A percentile compares a stretch with the other conserved stretches of the same genome.
phyloP scores from a whole-genome alignment of 495 filamentous ascomycete species.

The Xanthoparmelia taractica region DNA sequence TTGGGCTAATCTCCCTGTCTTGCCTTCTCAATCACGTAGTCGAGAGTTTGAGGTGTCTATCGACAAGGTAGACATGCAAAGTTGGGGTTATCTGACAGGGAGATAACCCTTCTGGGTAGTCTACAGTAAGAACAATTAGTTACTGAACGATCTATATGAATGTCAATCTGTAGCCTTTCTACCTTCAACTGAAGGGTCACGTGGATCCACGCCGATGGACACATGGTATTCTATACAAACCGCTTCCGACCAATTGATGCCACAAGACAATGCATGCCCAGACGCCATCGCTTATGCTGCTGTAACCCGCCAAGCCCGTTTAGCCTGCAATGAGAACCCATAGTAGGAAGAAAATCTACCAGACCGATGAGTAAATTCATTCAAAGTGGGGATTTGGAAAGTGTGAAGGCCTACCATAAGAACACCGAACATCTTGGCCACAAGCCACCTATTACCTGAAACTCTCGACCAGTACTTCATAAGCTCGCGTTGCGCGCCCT shows the following conservation, averaged over 20 bases:
- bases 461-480: slow-evolving; percentile 96
- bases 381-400: not conserved
- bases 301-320: not conserved
- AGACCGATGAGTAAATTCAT: not conserved
- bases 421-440: slow-evolving; percentile 98
- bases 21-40: no score
- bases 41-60: not conserved
- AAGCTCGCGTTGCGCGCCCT: slow-evolving; percentile 84
- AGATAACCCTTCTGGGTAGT: not conserved
- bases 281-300: slow-evolving; percentile 14
- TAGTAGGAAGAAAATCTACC: slow-evolving; percentile 30
- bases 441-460: slow-evolving; percentile 88
- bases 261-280: slow-evolving; percentile 2
- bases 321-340: slow-evolving; percentile 35
- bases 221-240: slow-evolving; percentile 9
- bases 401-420: slow-evolving; percentile 48
- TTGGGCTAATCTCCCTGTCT: no score
- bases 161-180: not conserved
- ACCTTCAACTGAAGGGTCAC: not conserved
- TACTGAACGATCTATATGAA: not conserved
- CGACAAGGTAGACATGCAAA: not conserved
- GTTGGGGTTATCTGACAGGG: not conserved
- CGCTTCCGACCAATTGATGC: not conserved
- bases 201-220: not conserved
- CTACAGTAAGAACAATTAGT: not conserved